phyloP scores from a whole-genome alignment of 2,329 filamentous ascomycete species.

The Torrubiellomyces zombiae region DNA sequence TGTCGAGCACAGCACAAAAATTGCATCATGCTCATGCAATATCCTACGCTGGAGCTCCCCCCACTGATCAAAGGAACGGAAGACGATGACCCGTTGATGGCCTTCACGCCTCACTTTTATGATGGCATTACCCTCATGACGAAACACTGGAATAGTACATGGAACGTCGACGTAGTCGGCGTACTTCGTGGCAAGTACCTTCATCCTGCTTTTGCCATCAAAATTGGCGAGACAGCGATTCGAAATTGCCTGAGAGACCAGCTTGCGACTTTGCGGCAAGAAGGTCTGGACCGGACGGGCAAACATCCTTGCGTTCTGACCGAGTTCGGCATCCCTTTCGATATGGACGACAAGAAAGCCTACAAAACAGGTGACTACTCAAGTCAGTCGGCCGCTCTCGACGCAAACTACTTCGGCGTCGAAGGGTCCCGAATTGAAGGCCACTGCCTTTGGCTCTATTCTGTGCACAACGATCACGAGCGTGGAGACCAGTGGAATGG shows the following conservation, averaged over 20 bases:
- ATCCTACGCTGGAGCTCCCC: conserved; percentile 80
- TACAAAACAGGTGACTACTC: conserved; percentile 93
- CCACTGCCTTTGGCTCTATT: conserved; percentile 82
- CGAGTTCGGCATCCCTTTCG: conserved; percentile 94
- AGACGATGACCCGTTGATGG: conserved; percentile 80
- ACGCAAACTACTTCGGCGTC: conserved; percentile 87
- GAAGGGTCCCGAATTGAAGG: conserved; percentile 74
- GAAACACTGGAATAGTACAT: conserved; percentile 95
- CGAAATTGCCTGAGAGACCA: conserved; percentile 87
- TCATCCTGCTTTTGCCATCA: conserved; percentile 80
- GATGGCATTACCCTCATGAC: conserved; percentile 93
- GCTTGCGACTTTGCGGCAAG: conserved; percentile 62
- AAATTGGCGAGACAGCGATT: conserved; percentile 83
- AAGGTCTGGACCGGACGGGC: conserved; percentile 78
- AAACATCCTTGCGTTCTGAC: conserved; percentile 79
- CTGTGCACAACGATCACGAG: conserved; percentile 65
- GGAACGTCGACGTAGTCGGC: conserved; percentile 93
- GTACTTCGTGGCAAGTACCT: conserved; percentile 78
- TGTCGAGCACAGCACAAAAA: conserved; percentile 63
- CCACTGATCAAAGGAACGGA: conserved; percentile 71
- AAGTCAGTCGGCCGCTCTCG: conserved; percentile 80
- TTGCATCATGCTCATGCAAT: conserved; percentile 80
- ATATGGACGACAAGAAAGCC: conserved; percentile 93
- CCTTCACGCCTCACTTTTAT: conserved; percentile 91
- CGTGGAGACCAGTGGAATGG: conserved; percentile 96